Percentiles rank a stretch among this genome's conserved stretches.
Conservation (phyloP, 1,284 basidiomycete genomes). For the Austroboletus niveus region DNA sequence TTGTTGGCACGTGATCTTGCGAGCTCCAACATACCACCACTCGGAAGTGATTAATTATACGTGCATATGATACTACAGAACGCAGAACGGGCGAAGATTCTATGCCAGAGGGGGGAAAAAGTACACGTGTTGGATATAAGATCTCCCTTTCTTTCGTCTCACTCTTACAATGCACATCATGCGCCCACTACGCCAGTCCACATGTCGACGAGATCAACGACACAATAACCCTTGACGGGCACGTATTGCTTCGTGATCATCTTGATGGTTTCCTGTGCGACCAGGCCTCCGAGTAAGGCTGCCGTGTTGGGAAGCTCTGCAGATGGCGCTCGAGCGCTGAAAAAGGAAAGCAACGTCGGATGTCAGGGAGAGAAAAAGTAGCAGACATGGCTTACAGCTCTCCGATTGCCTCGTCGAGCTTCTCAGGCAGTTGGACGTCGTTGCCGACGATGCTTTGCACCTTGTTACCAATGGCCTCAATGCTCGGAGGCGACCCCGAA, state of each 20-base stretch:
- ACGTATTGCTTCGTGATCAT: conserved; percentile 95
- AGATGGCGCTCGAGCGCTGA: conserved; percentile 75
- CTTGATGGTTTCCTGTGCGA: conserved; percentile 98
- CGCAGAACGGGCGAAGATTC: too few species aligned
- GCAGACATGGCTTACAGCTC: conserved; percentile 65
- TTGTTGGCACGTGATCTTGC: too few species aligned
- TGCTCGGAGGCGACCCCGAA: conserved; percentile 21
- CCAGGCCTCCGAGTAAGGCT: conserved; percentile 89
- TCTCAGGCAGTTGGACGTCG: conserved; percentile 52
- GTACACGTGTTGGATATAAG: too few species aligned
- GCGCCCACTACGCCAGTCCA: conserved; percentile 61
- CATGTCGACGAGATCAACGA: conserved; percentile 84
- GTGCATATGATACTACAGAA: too few species aligned
- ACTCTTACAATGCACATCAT: conserved; percentile 2
- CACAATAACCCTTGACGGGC: conserved; percentile 84
- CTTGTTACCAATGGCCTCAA: conserved; percentile 36
- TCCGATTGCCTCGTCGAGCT: conserved; percentile 62
- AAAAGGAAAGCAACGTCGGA: conserved; percentile 4
- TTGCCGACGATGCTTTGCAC: conserved; percentile 36
- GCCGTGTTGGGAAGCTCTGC: conserved; percentile 91
- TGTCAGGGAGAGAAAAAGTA: not conserved
- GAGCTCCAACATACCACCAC: too few species aligned
- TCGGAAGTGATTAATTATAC: too few species aligned
- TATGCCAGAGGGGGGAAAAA: too few species aligned
- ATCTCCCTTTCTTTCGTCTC: too few species aligned